Evolutionary conservation across 2,329 filamentous ascomycete species (phyloP), one percentile per base, ranked within the genome.

Genomic region (Colletotrichum sp.): DNA sequence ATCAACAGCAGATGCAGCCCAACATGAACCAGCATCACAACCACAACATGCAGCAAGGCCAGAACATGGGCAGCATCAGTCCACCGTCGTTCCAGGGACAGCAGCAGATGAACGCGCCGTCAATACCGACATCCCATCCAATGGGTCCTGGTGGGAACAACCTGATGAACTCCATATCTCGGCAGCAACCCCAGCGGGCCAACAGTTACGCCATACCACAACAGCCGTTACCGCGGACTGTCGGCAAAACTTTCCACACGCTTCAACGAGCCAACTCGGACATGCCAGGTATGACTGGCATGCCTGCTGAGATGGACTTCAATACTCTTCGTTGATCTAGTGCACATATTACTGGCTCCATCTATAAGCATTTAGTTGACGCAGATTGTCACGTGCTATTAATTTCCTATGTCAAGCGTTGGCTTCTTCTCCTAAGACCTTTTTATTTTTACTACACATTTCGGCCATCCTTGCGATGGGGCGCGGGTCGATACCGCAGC

Each of bases 231-330:
- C 82, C 84, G 3, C 84, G 86, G 63, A 87, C 87, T 2, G 85
- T 89, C 1, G 87, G 85, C 5, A 88, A 90, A 52, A 52, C 44
- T 66, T 91, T 90, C 67, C 89, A 90, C 30, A 85, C 86, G 2
- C 79, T 90, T 4, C 89, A 89, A 72, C 83, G 88, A 52, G 84
- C 85, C 13, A 87, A 85, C 68, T 83, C 86, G 1, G 88, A 89
- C 57, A 83, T 76, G 52, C 74, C 73, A 3, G 73, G 69, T 36
- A 67, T 78, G 62, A 68, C 76, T 9, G 63, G 76, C 57, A 77
- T 78, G 63, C 32, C 24, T 5, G 26, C 65, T 9, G 78, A 78
- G 26, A 78, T 78, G 76, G 76, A 78, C 36, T 78, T 78, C 34
- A 70, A 70, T 9, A 66, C 71, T 8, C 64, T 78, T 28, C 74